Percentiles rank a stretch among this genome's conserved stretches.
Conservation (phyloP, 495 filamentous ascomycete species). For the Beverwykella pulmonaria region DNA sequence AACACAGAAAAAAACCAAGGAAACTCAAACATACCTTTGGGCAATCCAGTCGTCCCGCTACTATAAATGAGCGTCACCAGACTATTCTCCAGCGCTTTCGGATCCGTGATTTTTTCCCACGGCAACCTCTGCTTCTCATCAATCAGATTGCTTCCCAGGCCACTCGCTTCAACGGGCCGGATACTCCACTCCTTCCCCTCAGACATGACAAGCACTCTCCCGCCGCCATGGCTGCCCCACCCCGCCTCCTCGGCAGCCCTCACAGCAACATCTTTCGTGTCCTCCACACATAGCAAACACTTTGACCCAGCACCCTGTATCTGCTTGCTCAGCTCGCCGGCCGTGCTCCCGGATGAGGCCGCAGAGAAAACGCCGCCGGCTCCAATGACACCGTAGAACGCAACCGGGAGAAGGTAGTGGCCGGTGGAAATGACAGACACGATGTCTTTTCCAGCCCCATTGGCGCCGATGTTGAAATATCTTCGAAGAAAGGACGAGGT, state of each 20-base stretch:
- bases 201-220: constrained; percentile 31
- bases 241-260: constrained; percentile 34
- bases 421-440: constrained; percentile 54
- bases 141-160: constrained; percentile 16
- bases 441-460: constrained; percentile 52
- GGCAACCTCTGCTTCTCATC: constrained; percentile 36
- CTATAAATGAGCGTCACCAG: constrained; percentile 39
- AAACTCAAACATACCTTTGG: constrained; percentile 37
- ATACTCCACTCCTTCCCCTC: constrained; percentile 28
- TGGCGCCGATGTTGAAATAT: constrained; percentile 51
- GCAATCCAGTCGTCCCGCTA: constrained; percentile 43
- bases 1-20: not conserved
- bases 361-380: constrained; percentile 56
- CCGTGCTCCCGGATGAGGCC: constrained; percentile 48
- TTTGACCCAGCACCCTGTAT: constrained; percentile 41
- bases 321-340: constrained; percentile 49
- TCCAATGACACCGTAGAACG: constrained; percentile 54
- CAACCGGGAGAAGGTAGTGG: constrained; percentile 51
- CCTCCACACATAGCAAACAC: constrained; percentile 25
- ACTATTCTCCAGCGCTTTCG: constrained; percentile 40
- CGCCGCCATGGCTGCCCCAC: constrained; percentile 30
- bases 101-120: constrained; percentile 51
- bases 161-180: constrained; percentile 8
- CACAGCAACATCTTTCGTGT: constrained; percentile 34
- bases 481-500: constrained; percentile 52